phyloP scores from a whole-genome alignment of 768 basidiomycete genomes.

The Suillus paluster region DNA sequence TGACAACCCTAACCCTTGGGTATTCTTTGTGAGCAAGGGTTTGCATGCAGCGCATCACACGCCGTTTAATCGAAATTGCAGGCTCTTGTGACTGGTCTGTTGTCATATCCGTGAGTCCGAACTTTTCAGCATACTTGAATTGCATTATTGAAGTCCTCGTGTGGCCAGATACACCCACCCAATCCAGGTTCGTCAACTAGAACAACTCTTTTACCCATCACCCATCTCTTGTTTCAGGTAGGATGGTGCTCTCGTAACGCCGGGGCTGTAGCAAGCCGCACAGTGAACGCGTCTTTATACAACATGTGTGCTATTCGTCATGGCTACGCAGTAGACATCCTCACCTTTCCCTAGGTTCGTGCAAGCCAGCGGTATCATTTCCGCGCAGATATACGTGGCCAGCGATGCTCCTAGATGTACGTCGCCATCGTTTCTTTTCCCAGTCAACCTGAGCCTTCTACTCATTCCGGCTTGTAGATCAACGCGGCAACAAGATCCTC shows the following conservation, averaged over 20 bases:
- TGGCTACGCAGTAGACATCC: not conserved
- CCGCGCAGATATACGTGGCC: conserved; percentile 58
- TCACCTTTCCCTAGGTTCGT: conserved; percentile 36
- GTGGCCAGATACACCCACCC: conserved; percentile 48
- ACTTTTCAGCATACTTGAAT: conserved; percentile 5
- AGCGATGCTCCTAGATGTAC: conserved; percentile 62
- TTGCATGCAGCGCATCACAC: not conserved
- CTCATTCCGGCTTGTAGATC: conserved; percentile 39
- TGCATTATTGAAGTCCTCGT: conserved; percentile 13
- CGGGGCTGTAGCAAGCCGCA: conserved; percentile 61
- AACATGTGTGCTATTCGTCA: conserved; percentile 45
- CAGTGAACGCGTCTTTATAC: conserved; percentile 62
- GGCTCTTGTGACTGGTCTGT: conserved; percentile 48
- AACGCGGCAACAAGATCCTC: conserved; percentile 60
- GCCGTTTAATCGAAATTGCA: conserved; percentile 17
- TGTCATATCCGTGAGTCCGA: conserved; percentile 46
- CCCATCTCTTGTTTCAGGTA: conserved; percentile 32
- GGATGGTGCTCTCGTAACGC: conserved; percentile 65
- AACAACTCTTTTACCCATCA: not conserved
- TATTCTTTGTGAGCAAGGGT: conserved; percentile 49
- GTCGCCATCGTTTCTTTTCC: conserved; percentile 11
- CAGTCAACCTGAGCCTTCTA: not conserved
- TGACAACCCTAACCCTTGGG: conserved; percentile 53
- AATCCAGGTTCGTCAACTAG: conserved; percentile 40
- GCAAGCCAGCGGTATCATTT: conserved; percentile 48